Conservation (phyloP, 306 rosid species). For the Cyclanthera cordifolia region DNA sequence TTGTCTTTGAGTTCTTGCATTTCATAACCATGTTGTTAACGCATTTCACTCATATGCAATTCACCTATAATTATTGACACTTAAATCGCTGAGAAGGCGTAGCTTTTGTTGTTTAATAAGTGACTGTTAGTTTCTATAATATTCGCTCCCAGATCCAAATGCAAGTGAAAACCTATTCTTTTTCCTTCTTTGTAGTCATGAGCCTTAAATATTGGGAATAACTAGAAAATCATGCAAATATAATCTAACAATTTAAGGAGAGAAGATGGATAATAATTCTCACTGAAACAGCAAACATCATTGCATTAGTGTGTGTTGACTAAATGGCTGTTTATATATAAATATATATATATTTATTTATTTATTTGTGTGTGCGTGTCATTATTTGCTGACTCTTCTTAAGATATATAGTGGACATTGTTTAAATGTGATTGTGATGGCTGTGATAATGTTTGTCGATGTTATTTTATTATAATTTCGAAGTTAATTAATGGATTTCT, state of each 20-base stretch:
- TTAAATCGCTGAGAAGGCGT: neutral
- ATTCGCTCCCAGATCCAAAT: neutral
- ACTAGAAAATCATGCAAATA: neutral
- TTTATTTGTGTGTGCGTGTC: too few species aligned
- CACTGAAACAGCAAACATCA: neutral
- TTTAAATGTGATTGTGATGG: slow-evolving; percentile 3
- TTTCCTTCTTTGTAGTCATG: neutral
- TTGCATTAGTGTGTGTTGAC: neutral
- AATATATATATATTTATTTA: too few species aligned
- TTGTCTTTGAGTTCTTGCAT: neutral
- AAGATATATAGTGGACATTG: slow-evolving; percentile 1
- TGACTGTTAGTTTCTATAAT: neutral
- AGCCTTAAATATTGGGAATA: neutral
- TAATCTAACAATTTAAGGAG: neutral
- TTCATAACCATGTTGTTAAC: neutral
- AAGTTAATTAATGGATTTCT: too few species aligned
- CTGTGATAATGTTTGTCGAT: slow-evolving; percentile 7
- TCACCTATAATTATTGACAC: neutral
- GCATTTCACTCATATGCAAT: neutral
- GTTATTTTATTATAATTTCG: slow-evolving; percentile 2
- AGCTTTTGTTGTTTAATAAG: neutral
- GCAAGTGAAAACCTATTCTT: neutral
- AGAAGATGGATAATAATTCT: neutral
- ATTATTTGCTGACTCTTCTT: slow-evolving; percentile 8
- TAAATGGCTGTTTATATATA: slow-evolving; percentile 4